A percentile compares a stretch with the other conserved stretches of the same genome.
These are phyloP conservation scores for Urostyla sp. DNA, from an alignment of 73 alveolate species.

Conservation along the genomic window DNA sequence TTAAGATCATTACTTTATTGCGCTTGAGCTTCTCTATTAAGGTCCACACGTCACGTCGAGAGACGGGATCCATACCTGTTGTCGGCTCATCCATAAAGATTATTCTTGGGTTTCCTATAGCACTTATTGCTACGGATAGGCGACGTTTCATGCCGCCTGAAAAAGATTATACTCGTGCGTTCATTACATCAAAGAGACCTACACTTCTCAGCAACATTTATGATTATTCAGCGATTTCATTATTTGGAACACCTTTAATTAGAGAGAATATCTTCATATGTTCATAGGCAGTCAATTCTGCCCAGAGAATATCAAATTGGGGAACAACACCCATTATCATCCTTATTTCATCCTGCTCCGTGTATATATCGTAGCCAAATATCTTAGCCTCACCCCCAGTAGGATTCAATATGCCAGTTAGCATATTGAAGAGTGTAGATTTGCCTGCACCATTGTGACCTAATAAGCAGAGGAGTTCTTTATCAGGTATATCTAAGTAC, in stretches of 20 bases:
- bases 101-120: conserved; percentile 89
- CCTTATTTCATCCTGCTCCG: neutral
- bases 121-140: conserved; percentile 92
- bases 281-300: conserved; percentile 74
- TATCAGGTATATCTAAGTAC: conserved; percentile 20
- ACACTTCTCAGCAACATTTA: conserved; percentile 71
- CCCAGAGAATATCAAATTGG: conserved; percentile 77
- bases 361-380: conserved; percentile 6
- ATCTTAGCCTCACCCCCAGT: neutral
- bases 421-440: conserved; percentile 77
- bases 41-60: conserved; percentile 87
- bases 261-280: conserved; percentile 64
- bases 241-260: conserved; percentile 58
- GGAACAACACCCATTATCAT: conserved; percentile 70
- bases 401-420: conserved; percentile 69
- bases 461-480: conserved; percentile 74
- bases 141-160: conserved; percentile 98
- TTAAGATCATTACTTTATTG: conserved; percentile 88
- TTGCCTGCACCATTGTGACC: conserved; percentile 95
- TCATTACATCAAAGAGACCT: conserved; percentile 66
- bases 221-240: conserved; percentile 58
- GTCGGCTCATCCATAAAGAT: conserved; percentile 94
- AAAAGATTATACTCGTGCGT: conserved; percentile 80
- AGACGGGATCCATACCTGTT: conserved; percentile 93
- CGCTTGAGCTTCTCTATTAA: conserved; percentile 76